These are phyloP conservation scores for Crithidia brevicula DNA, from an alignment of 208 protist genomes.

Conservation along the genomic window DNA sequence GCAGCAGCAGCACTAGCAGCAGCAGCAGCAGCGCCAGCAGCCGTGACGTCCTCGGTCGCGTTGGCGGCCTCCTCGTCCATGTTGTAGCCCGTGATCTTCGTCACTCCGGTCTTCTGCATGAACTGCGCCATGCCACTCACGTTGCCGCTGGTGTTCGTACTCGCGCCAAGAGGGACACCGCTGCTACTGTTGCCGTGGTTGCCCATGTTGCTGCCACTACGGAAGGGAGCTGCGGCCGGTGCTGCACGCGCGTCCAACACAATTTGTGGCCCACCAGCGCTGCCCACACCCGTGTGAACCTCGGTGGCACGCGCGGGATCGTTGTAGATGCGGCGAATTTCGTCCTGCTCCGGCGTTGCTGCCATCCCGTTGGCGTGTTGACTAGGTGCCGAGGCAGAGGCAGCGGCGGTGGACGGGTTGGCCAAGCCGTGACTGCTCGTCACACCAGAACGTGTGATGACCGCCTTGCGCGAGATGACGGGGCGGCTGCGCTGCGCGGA, in stretches of 20 bases:
- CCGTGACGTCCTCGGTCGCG: background rate
- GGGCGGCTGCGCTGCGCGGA: conserved; percentile 20
- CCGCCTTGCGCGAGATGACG: conserved; percentile 37
- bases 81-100: conserved; percentile 59
- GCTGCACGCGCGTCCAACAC: conserved; percentile 10
- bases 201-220: background rate
- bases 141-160: background rate
- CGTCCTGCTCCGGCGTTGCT: conserved; percentile 17
- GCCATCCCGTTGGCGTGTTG: background rate
- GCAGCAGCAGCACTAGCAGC: background rate
- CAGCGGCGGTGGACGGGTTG: background rate
- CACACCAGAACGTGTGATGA: conserved; percentile 26
- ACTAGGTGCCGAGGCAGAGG: background rate
- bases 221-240: background rate
- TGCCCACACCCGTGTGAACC: background rate
- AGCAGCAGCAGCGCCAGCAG: background rate
- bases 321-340: conserved; percentile 9
- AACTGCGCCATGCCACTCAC: conserved; percentile 37
- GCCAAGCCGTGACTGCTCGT: background rate
- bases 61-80: conserved; percentile 18
- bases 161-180: no score
- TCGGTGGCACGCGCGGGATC: conserved; percentile 11
- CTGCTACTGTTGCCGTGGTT: background rate
- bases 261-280: conserved; percentile 13
- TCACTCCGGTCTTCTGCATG: conserved; percentile 48